phyloP scores from a whole-genome alignment of 352 stramenopile genomes.

The Globisporangium paddicum region DNA sequence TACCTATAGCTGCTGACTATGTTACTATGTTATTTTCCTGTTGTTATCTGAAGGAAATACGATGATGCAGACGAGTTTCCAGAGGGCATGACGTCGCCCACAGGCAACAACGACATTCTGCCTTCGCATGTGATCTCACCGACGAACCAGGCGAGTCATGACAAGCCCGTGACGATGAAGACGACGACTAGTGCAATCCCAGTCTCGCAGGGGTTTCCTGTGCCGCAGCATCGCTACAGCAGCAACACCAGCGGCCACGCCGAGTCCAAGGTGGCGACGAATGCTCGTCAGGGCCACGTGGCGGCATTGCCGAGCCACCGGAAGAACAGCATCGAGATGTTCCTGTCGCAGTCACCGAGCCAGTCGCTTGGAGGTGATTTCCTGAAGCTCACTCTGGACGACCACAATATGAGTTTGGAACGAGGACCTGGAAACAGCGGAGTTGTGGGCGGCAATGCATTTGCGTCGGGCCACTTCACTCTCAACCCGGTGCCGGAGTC shows the following conservation, averaged over 20 bases:
- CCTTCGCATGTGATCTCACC: constrained; percentile 25
- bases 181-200: not conserved
- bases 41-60: constrained; percentile 21
- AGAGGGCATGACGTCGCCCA: constrained; percentile 8
- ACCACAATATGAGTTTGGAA: constrained; percentile 44
- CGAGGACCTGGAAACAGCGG: constrained; percentile 12
- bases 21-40: not conserved
- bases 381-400: constrained; percentile 66
- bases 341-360: constrained; percentile 78
- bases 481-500: constrained; percentile 42
- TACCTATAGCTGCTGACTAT: not conserved
- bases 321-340: constrained; percentile 88
- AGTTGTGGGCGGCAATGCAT: constrained; percentile 16
- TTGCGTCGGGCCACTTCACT: constrained; percentile 44
- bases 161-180: constrained; percentile 8
- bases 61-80: constrained; percentile 18
- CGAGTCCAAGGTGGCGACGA: constrained; percentile 1
- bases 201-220: constrained; percentile 8
- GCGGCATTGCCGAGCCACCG: constrained; percentile 35
- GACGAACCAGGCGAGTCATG: constrained; percentile 42
- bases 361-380: constrained; percentile 76
- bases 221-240: constrained; percentile 3
- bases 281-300: not conserved
- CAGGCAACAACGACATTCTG: constrained; percentile 28
- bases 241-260: not conserved